phyloP scores from a whole-genome alignment of 1,139 yeast genomes.

The Hanseniaspora sp. region DNA sequence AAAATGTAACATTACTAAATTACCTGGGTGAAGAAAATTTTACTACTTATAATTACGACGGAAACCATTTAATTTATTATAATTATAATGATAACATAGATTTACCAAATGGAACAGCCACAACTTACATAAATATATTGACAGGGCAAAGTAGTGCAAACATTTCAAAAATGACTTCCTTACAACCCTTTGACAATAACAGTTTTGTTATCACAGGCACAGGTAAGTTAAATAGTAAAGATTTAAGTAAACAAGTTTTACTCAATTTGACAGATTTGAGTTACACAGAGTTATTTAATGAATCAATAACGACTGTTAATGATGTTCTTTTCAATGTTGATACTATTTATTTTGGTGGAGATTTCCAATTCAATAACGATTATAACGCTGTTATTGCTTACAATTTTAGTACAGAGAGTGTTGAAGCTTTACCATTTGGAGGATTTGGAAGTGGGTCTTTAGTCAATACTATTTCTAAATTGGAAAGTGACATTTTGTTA shows the following conservation, averaged over 20 bases:
- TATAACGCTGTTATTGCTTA: constrained; percentile 62
- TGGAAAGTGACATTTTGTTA: constrained; percentile 42
- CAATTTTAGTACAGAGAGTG: constrained; percentile 34
- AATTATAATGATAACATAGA: constrained; percentile 23
- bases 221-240: constrained; percentile 33
- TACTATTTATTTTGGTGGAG: constrained; percentile 70
- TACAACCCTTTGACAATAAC: constrained; percentile 1
- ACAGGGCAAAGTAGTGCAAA: constrained; percentile 19
- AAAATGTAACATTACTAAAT: constrained; percentile 40
- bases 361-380: constrained; percentile 45
- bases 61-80: constrained; percentile 24
- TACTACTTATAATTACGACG: constrained; percentile 24
- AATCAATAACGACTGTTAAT: constrained; percentile 37
- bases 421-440: constrained; percentile 47
- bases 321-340: constrained; percentile 42
- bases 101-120: constrained; percentile 6
- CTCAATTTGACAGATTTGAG: constrained; percentile 41
- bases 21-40: constrained; percentile 45
- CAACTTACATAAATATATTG: constrained; percentile 23
- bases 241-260: constrained; percentile 43
- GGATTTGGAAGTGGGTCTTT: constrained; percentile 60
- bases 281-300: constrained; percentile 34
- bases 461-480: constrained; percentile 54
- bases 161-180: constrained; percentile 19
- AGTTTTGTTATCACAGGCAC: constrained; percentile 36